Conservation (phyloP, 73 alveolate genomes). For the Blepharisma stoltei region DNA sequence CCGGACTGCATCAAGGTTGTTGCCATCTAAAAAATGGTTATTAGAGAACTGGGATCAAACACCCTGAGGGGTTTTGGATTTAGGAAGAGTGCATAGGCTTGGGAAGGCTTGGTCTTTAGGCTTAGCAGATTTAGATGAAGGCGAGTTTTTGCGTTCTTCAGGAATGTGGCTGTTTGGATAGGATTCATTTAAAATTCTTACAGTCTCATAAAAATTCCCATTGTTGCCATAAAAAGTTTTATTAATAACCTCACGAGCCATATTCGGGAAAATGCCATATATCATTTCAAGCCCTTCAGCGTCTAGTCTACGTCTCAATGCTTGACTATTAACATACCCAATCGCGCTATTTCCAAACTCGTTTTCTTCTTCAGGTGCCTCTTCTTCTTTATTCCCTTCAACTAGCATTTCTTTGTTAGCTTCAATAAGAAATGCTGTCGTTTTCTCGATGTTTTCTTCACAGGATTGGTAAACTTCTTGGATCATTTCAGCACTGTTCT, state of each 20-base stretch:
- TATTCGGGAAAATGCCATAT: constrained; percentile 8
- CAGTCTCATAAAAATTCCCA: background rate
- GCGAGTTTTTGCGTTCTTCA: background rate
- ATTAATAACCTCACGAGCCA: background rate
- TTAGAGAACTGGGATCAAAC: background rate
- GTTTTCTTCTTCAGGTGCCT: background rate
- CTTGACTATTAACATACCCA: constrained; percentile 28
- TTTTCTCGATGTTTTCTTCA: background rate
- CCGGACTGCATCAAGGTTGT: constrained; percentile 16
- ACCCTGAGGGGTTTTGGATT: background rate
- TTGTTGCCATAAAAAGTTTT: background rate
- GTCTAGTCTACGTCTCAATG: background rate
- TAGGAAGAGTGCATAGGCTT: background rate
- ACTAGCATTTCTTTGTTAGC: background rate
- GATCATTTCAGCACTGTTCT: background rate
- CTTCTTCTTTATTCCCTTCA: background rate
- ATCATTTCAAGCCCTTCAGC: background rate
- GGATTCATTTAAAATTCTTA: background rate
- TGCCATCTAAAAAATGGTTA: constrained; percentile 18
- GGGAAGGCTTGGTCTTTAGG: constrained; percentile 4
- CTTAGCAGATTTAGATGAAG: background rate
- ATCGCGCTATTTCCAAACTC: constrained; percentile 44
- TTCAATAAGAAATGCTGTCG: constrained; percentile 24
- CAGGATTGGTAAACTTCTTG: background rate
- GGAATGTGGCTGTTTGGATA: background rate